These are phyloP conservation scores for Phytophthora podocarpi DNA, from an alignment of 352 stramenopile genomes.

Conservation along the genomic window DNA sequence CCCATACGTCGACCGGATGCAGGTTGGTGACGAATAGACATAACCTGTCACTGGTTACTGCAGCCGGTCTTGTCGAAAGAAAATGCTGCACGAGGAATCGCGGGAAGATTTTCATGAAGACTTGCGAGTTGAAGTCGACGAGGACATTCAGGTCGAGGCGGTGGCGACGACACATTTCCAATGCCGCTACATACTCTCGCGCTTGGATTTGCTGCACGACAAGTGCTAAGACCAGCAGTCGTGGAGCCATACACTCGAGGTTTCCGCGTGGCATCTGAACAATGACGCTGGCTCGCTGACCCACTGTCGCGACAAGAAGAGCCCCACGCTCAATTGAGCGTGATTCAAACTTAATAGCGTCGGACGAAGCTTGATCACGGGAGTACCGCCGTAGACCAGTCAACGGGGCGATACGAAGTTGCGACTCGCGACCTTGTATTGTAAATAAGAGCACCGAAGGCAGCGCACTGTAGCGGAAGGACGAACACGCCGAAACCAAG, in stretches of 20 bases:
- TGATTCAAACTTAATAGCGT: slow-evolving; percentile 36
- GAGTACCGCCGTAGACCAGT: slow-evolving; percentile 16
- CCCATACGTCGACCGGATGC: slow-evolving; percentile 70
- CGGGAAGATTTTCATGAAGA: slow-evolving; percentile 46
- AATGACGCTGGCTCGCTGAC: slow-evolving; percentile 59
- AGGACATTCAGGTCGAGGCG: slow-evolving; percentile 82
- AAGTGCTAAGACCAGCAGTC: slow-evolving; percentile 63
- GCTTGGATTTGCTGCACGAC: slow-evolving; percentile 46
- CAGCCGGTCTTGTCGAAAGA: slow-evolving; percentile 31
- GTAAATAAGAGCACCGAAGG: slow-evolving; percentile 64
- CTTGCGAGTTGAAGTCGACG: slow-evolving; percentile 58
- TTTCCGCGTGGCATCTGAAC: slow-evolving; percentile 83
- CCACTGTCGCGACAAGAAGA: slow-evolving; percentile 59
- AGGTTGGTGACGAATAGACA: slow-evolving; percentile 82
- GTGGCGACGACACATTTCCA: slow-evolving; percentile 79
- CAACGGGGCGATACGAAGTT: slow-evolving; percentile 56
- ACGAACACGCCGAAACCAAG: slow-evolving; percentile 55
- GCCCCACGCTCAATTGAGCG: slow-evolving; percentile 71
- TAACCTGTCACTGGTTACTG: slow-evolving; percentile 62
- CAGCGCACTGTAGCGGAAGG: slow-evolving; percentile 55
- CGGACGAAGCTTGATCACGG: not conserved
- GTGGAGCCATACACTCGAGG: slow-evolving; percentile 66
- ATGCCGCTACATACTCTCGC: slow-evolving; percentile 47
- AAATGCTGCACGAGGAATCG: slow-evolving; percentile 39
- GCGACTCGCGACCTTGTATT: slow-evolving; percentile 57